A percentile compares a stretch with the other conserved stretches of the same genome.
Evolutionary conservation across 2,329 filamentous ascomycete species (phyloP).

Genomic region (Chrysoporthe cubensis): DNA sequence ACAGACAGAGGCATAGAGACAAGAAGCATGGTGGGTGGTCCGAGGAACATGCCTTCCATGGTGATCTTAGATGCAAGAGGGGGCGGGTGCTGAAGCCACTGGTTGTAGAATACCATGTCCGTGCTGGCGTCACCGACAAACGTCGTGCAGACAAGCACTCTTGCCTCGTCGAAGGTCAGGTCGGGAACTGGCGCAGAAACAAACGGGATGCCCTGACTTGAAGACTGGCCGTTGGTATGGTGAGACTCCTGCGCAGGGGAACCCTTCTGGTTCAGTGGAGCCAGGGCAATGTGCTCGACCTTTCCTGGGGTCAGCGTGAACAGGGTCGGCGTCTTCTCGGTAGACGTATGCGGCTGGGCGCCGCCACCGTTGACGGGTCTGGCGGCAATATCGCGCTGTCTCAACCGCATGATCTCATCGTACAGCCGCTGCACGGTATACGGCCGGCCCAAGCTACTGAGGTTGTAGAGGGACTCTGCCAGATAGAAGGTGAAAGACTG

Average conservation of each 20-base stretch:
- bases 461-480: conserved; percentile 57
- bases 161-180: conserved; percentile 63
- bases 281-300: conserved; percentile 56
- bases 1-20: conserved; percentile 68
- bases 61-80: conserved; percentile 60
- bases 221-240: conserved; percentile 33
- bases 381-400: conserved; percentile 47
- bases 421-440: conserved; percentile 61
- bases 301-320: conserved; percentile 61
- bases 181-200: conserved; percentile 55
- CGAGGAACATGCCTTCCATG: conserved; percentile 70
- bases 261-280: conserved; percentile 45
- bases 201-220: conserved; percentile 37
- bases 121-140: conserved; percentile 68
- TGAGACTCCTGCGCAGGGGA: conserved; percentile 20
- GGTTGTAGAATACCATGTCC: conserved; percentile 68
- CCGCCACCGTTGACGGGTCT: conserved; percentile 54
- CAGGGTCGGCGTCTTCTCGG: conserved; percentile 51
- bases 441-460: conserved; percentile 52
- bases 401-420: conserved; percentile 56
- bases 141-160: conserved; percentile 69
- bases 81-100: conserved; percentile 66
- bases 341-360: conserved; percentile 40
- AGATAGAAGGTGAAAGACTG: conserved; percentile 63
- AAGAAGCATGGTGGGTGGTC: conserved; percentile 67